phyloP scores from a whole-genome alignment of 202 grass and related monocot genomes.

The Saccharum hybrid region DNA sequence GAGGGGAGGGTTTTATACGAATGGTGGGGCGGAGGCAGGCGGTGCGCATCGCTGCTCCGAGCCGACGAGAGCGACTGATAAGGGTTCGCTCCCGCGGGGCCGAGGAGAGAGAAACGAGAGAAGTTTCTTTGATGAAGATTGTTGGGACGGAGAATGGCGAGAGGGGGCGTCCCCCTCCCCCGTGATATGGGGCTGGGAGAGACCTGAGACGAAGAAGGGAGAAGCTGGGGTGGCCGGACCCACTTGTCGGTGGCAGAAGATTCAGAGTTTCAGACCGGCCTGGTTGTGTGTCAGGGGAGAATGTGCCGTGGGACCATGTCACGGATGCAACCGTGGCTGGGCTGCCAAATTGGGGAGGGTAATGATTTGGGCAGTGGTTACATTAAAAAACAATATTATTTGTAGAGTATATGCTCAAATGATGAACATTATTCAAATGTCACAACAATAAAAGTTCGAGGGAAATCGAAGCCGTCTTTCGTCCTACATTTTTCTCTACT shows the following conservation, averaged over 20 bases:
- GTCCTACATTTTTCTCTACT: too few relatives aligned
- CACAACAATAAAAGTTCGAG: too few relatives aligned
- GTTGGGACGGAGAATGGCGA: slow-evolving; percentile 33
- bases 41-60: slow-evolving; percentile 42
- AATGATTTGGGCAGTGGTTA: not conserved
- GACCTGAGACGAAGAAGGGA: not conserved
- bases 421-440: not conserved
- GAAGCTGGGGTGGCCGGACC: not conserved
- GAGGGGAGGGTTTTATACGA: slow-evolving; percentile 50
- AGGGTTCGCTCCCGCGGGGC: slow-evolving; percentile 23
- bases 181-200: slow-evolving; percentile 27
- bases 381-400: not conserved
- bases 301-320: slow-evolving; percentile 6
- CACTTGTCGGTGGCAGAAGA: not conserved
- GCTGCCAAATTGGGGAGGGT: not conserved
- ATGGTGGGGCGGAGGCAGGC: slow-evolving; percentile 14
- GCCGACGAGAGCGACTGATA: slow-evolving; percentile 42
- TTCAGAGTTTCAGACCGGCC: slow-evolving; percentile 9
- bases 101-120: slow-evolving; percentile 22
- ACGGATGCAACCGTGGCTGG: not conserved
- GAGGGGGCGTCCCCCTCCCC: not conserved
- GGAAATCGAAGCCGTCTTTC: too few relatives aligned
- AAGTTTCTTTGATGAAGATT: slow-evolving; percentile 33
- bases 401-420: too few relatives aligned
- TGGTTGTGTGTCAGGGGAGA: not conserved